Evolutionary conservation across 2,329 filamentous ascomycete genomes (phyloP).

Genomic region (Pseudogymnoascus sp.): DNA sequence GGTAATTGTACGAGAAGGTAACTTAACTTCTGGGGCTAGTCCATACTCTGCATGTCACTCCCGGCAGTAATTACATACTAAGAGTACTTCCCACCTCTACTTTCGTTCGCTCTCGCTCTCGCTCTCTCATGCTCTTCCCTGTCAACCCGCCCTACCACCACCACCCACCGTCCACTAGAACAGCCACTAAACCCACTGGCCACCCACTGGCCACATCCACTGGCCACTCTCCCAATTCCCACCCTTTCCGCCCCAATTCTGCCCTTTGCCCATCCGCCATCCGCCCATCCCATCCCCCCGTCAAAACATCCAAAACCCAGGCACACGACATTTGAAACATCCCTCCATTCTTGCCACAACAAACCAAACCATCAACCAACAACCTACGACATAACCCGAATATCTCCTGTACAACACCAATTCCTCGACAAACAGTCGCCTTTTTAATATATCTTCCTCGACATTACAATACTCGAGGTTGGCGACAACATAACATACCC

Average conservation of each 20-base stretch:
- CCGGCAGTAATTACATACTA: neutral
- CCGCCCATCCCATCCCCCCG: neutral
- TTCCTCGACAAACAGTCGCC: neutral
- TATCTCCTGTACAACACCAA: neutral
- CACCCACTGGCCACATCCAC: neutral
- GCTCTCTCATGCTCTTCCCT: neutral
- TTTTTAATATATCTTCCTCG: neutral
- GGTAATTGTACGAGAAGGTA: neutral
- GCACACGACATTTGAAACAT: conserved; percentile 5
- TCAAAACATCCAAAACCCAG: conserved; percentile 1
- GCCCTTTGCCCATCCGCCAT: neutral
- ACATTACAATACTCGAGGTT: neutral
- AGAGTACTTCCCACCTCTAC: neutral
- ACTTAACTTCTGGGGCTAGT: neutral
- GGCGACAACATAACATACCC: neutral
- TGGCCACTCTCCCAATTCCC: neutral
- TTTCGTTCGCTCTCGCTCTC: too few relatives aligned
- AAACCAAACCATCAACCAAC: neutral
- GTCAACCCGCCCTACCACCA: neutral
- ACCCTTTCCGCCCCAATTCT: neutral
- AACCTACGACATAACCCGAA: neutral
- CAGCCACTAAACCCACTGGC: neutral
- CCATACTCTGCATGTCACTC: neutral
- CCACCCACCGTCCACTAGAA: neutral
- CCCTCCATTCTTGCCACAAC: neutral